Evolutionary conservation across 108 stramenopile species (phyloP).

Genomic region (Cyclostephanos tholiformis): DNA sequence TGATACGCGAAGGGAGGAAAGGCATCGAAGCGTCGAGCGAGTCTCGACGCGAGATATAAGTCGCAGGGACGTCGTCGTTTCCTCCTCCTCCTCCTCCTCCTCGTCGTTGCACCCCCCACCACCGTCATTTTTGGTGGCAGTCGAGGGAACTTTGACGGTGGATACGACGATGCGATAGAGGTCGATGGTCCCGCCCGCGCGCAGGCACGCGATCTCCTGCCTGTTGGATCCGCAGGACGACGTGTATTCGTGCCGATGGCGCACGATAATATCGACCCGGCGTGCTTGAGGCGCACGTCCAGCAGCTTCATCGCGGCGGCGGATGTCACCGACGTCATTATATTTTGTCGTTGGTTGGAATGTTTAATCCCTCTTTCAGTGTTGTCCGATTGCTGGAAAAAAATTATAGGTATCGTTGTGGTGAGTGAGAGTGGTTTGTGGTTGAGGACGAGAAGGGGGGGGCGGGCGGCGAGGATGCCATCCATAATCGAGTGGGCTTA

Average conservation of each 20-base stretch:
- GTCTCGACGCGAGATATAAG: slow-evolving; percentile 72
- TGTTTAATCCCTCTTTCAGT: too few species aligned
- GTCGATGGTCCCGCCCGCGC: slow-evolving; percentile 78
- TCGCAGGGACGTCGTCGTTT: slow-evolving; percentile 53
- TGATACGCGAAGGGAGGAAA: slow-evolving; percentile 73
- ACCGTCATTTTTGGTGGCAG: not conserved
- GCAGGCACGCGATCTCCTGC: slow-evolving; percentile 66
- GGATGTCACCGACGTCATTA: slow-evolving; percentile 43
- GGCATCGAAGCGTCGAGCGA: slow-evolving; percentile 70
- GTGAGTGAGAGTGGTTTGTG: too few species aligned
- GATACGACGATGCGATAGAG: slow-evolving; percentile 56
- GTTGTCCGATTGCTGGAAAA: too few species aligned
- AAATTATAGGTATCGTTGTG: too few species aligned
- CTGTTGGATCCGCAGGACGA: slow-evolving; percentile 13
- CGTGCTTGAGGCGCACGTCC: slow-evolving; percentile 76
- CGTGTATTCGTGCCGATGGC: slow-evolving; percentile 75
- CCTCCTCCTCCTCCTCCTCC: slow-evolving; percentile 59
- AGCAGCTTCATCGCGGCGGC: slow-evolving; percentile 67
- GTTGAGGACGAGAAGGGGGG: too few species aligned
- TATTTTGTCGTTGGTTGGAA: too few species aligned
- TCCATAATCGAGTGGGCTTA: too few species aligned
- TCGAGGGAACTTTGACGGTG: too few species aligned
- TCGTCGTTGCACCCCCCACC: slow-evolving; percentile 16
- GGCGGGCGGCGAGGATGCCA: too few species aligned
- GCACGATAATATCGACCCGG: slow-evolving; percentile 58